Conservation (phyloP, 2,329 filamentous ascomycete genomes). For the Cercospora sojina region DNA sequence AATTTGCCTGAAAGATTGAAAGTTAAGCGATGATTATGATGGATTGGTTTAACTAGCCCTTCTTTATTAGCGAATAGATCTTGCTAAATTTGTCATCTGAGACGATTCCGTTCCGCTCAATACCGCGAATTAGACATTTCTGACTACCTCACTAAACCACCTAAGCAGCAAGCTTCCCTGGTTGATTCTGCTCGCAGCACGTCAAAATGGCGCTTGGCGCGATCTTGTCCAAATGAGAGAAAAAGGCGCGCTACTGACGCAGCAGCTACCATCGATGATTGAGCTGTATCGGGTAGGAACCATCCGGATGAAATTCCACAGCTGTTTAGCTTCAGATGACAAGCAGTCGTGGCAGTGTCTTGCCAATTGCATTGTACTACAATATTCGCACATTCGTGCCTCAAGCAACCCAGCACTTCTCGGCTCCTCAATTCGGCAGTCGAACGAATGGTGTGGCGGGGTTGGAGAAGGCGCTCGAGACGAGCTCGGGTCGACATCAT, state of each 20-base stretch:
- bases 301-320: not conserved
- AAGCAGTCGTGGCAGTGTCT: too few species aligned
- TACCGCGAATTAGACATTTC: not conserved
- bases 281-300: not conserved
- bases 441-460: slow-evolving; percentile 3
- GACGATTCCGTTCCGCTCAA: not conserved
- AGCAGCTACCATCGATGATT: not conserved
- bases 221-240: not conserved
- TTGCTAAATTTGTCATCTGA: not conserved
- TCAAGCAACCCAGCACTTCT: not conserved
- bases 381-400: not conserved
- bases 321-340: not conserved
- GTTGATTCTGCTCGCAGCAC: not conserved
- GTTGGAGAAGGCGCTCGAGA: slow-evolving; percentile 1
- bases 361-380: not conserved
- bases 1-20: slow-evolving; percentile 10
- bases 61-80: not conserved
- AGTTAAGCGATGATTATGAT: not conserved
- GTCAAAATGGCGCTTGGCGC: not conserved
- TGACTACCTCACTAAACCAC: not conserved
- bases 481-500: slow-evolving; percentile 11
- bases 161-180: not conserved
- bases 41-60: not conserved
- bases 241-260: not conserved
- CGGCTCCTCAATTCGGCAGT: slow-evolving; percentile 12